Evolutionary conservation across 257 asterid genomes (phyloP).

Genomic region (Lithospermum erythrorhizon): DNA sequence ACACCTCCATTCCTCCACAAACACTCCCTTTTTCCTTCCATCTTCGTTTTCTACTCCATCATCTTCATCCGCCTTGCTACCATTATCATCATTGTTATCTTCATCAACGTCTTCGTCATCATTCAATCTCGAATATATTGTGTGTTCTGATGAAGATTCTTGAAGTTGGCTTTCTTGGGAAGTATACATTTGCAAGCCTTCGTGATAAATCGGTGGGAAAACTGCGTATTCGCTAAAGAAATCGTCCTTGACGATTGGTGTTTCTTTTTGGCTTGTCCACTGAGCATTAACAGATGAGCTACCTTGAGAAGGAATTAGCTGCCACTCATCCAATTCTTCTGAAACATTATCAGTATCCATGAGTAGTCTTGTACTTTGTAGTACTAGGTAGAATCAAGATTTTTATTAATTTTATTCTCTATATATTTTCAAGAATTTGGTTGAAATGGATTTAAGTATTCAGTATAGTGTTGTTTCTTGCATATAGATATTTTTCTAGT

Average conservation of each 20-base stretch:
- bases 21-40: conserved; percentile 5
- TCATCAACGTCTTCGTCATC: background rate
- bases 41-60: background rate
- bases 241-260: conserved; percentile 13
- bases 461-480: background rate
- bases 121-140: background rate
- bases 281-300: conserved; percentile 11
- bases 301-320: conserved; percentile 28
- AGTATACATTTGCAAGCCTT: conserved; percentile 24
- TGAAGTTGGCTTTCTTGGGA: conserved; percentile 12
- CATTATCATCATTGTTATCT: background rate
- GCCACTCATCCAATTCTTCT: conserved; percentile 44
- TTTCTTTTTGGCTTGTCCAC: background rate
- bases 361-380: background rate
- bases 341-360: conserved; percentile 40
- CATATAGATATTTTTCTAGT: background rate
- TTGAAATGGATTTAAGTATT: too few species aligned
- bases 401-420: too few species aligned
- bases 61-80: conserved; percentile 7
- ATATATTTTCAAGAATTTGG: too few species aligned
- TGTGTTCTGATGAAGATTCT: conserved; percentile 4
- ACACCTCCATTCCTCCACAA: conserved; percentile 15
- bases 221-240: conserved; percentile 19
- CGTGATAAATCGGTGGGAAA: conserved; percentile 37
- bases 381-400: too few species aligned